These are phyloP conservation scores for Theileria luwenshuni DNA, from an alignment of 169 alveolate genomes.

Conservation along the genomic window DNA sequence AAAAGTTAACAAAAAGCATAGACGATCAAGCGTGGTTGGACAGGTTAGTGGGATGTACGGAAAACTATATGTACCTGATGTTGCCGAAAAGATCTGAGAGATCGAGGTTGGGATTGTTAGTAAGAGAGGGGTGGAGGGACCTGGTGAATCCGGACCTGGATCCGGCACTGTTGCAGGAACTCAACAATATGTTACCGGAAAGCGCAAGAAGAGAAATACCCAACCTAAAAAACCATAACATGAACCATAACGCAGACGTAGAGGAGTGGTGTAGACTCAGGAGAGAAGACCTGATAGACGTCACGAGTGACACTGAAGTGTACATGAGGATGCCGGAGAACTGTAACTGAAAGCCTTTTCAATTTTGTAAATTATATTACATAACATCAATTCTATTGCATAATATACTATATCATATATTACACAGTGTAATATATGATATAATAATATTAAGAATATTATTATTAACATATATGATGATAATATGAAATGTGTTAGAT, in stretches of 20 bases:
- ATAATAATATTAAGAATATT: too few relatives aligned
- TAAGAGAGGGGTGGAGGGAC: slow-evolving; percentile 81
- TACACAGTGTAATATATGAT: too few relatives aligned
- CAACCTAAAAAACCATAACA: slow-evolving; percentile 13
- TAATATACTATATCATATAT: too few relatives aligned
- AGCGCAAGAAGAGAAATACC: slow-evolving; percentile 30
- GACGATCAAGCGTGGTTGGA: slow-evolving; percentile 73
- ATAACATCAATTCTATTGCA: too few relatives aligned
- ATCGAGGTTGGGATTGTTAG: slow-evolving; percentile 65
- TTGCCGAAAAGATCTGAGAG: slow-evolving; percentile 77
- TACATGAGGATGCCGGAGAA: slow-evolving; percentile 46
- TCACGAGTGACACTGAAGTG: slow-evolving; percentile 70
- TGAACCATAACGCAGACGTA: slow-evolving; percentile 54
- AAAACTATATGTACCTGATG: slow-evolving; percentile 78
- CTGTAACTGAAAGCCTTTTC: background rate
- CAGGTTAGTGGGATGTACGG: slow-evolving; percentile 74
- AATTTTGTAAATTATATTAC: background rate
- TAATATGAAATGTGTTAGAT: too few relatives aligned
- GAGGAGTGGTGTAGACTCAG: slow-evolving; percentile 71
- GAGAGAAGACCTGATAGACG: slow-evolving; percentile 59
- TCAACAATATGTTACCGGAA: slow-evolving; percentile 32
- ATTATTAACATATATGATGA: too few relatives aligned
- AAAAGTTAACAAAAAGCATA: slow-evolving; percentile 54
- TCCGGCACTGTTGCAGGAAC: slow-evolving; percentile 65
- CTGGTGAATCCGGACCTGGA: slow-evolving; percentile 60